These are phyloP conservation scores for Pugionium cornutum DNA, from an alignment of 345 rosid species.

Conservation along the genomic window DNA sequence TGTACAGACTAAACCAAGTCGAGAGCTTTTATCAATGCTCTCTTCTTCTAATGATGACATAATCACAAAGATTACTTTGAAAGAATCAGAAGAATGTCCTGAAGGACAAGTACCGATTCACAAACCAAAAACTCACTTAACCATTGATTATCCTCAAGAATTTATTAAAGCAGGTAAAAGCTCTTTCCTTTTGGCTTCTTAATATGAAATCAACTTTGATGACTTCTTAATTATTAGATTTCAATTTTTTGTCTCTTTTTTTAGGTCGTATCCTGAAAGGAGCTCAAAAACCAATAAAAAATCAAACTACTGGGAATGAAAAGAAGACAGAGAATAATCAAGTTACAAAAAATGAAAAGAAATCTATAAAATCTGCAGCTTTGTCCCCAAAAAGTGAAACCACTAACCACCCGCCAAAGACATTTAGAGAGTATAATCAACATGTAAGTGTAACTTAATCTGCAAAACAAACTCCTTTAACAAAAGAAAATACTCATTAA, in stretches of 20 bases:
- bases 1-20: constrained; percentile 29
- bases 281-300: neutral
- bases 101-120: constrained; percentile 36
- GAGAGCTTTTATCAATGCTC: constrained; percentile 30
- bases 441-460: constrained; percentile 27
- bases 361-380: neutral
- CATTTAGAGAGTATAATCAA: constrained; percentile 10
- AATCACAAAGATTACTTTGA: neutral
- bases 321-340: neutral
- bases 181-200: constrained; percentile 3
- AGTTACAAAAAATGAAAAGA: neutral
- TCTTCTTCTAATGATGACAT: constrained; percentile 14
- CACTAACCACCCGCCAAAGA: neutral
- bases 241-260: neutral
- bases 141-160: constrained; percentile 23
- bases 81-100: constrained; percentile 32
- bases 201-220: neutral
- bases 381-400: constrained; percentile 3
- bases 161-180: constrained; percentile 16
- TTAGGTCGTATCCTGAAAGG: constrained; percentile 15
- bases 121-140: constrained; percentile 20
- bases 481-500: neutral
- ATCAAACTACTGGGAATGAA: neutral
- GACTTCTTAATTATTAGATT: too few relatives aligned
- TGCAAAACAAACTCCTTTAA: neutral